These are phyloP conservation scores for Saccharomycopsis amapae DNA, from an alignment of 805 yeast genomes.

Conservation along the genomic window DNA sequence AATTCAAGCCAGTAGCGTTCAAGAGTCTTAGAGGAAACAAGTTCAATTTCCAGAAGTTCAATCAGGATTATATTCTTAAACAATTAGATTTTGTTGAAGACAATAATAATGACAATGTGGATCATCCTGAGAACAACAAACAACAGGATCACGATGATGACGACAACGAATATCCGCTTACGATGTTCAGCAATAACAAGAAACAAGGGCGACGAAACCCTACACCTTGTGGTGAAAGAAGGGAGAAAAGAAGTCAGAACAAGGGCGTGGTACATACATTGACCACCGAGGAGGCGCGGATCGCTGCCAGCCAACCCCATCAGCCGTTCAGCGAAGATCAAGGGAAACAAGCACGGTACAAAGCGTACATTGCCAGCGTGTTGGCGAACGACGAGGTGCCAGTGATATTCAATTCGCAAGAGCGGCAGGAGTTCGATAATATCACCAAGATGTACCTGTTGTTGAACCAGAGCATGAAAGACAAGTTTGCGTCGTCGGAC, in stretches of 20 bases:
- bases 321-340: too few relatives aligned
- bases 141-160: not conserved
- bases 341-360: too few relatives aligned
- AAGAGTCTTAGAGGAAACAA: constrained; percentile 9
- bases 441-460: not conserved
- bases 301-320: not conserved
- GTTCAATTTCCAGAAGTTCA: constrained; percentile 13
- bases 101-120: not conserved
- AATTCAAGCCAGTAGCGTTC: constrained; percentile 13
- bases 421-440: not conserved
- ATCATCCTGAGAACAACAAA: not conserved
- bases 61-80: constrained; percentile 11
- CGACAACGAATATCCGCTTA: not conserved
- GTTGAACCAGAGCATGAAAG: not conserved
- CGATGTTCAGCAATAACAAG: not conserved
- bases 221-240: too few relatives aligned
- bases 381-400: too few relatives aligned
- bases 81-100: constrained; percentile 3
- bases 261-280: not conserved
- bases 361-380: too few relatives aligned
- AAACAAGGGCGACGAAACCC: too few relatives aligned
- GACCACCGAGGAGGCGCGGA: not conserved
- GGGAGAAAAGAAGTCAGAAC: too few relatives aligned
- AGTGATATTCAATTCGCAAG: too few relatives aligned
- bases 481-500: not conserved